Conservation (phyloP, 2,329 filamentous ascomycete species). For the Pseudocercospora fuligena region DNA sequence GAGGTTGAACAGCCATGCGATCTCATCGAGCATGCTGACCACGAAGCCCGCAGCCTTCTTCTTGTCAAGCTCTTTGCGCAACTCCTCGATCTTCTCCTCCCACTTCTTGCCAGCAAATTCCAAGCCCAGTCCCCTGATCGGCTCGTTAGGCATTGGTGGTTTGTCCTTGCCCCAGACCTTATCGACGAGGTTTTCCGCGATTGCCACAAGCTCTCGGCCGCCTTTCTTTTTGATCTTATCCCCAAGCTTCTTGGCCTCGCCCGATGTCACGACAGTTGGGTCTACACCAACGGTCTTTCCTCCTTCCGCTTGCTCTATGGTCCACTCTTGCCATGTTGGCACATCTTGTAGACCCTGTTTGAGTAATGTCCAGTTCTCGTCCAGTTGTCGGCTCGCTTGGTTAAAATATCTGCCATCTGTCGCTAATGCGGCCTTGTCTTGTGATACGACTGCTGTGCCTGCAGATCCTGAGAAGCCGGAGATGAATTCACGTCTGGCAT, state of each 20-base stretch:
- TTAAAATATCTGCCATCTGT: conserved; percentile 99
- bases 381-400: conserved; percentile 88
- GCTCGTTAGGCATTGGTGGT: conserved; percentile 75
- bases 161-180: conserved; percentile 79
- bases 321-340: conserved; percentile 97
- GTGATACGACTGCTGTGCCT: conserved; percentile 86
- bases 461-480: conserved; percentile 94
- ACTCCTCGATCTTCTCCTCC: conserved; percentile 78
- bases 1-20: conserved; percentile 98
- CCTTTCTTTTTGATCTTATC: conserved; percentile 88
- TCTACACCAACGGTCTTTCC: conserved; percentile 92
- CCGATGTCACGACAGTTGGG: conserved; percentile 78
- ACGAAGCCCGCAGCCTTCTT: conserved; percentile 87
- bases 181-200: conserved; percentile 87
- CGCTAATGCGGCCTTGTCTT: conserved; percentile 83
- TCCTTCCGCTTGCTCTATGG: conserved; percentile 77
- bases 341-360: conserved; percentile 94
- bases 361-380: conserved; percentile 85
- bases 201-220: conserved; percentile 73
- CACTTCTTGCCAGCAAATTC: conserved; percentile 83
- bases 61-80: conserved; percentile 90
- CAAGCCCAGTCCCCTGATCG: conserved; percentile 71
- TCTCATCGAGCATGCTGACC: conserved; percentile 92
- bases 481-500: conserved; percentile 88
- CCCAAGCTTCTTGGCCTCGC: conserved; percentile 73